phyloP scores from a whole-genome alignment of 345 rosid genomes.

The Ailanthus altissimus region DNA sequence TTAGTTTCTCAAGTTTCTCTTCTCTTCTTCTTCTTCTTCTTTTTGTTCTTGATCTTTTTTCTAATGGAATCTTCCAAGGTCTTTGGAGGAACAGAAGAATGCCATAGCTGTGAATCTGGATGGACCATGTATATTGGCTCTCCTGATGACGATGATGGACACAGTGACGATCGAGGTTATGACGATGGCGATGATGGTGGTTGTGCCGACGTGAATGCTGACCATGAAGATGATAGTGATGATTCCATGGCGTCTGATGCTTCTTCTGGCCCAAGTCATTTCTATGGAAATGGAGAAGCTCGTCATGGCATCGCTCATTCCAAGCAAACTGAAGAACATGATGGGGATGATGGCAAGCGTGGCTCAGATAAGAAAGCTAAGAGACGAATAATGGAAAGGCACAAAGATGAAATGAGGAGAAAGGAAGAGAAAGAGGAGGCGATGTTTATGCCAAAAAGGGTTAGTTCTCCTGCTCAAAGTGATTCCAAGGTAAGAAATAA shows the following conservation, averaged over 20 bases:
- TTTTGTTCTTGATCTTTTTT: neutral
- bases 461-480: conserved; percentile 26
- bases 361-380: conserved; percentile 15
- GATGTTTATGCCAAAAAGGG: conserved; percentile 12
- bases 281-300: conserved; percentile 6
- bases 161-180: conserved; percentile 9
- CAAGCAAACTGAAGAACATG: conserved; percentile 22
- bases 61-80: conserved; percentile 55
- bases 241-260: conserved; percentile 81
- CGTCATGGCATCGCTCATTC: conserved; percentile 11
- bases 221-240: conserved; percentile 24
- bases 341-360: conserved; percentile 10
- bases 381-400: conserved; percentile 17
- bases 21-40: neutral
- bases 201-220: neutral
- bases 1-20: neutral
- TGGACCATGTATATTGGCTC: conserved; percentile 76
- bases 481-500: conserved; percentile 42
- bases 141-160: conserved; percentile 24
- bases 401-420: conserved; percentile 15
- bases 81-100: conserved; percentile 48
- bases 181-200: neutral
- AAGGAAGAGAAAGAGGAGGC: conserved; percentile 20
- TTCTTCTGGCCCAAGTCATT: conserved; percentile 57
- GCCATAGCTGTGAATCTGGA: conserved; percentile 67